Percentiles rank a stretch among this genome's conserved stretches.
phyloP scores from a whole-genome alignment of 208 protist genomes.

The Acanthamoeba healyi region DNA sequence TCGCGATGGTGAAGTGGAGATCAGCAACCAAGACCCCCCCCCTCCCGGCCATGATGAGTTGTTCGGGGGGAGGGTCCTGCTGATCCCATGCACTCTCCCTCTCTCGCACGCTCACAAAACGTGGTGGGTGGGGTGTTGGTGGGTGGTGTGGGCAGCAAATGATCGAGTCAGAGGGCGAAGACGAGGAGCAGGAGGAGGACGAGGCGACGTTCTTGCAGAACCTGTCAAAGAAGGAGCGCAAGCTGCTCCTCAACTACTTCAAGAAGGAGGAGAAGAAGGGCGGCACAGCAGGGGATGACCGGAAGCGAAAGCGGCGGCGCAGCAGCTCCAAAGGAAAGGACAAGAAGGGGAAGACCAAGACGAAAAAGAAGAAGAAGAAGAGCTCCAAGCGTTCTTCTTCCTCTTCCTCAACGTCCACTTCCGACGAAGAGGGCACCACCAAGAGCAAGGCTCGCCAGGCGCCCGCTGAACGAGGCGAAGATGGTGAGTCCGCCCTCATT shows the following conservation, averaged over 20 bases:
- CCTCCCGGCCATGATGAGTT: no score
- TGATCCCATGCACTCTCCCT: no score
- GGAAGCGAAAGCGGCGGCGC: background rate
- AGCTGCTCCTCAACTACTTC: slow-evolving; percentile 64
- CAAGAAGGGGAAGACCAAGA: slow-evolving; percentile 23
- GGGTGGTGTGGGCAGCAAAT: slow-evolving; percentile 51
- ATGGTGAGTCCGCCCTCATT: no score
- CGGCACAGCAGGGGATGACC: background rate
- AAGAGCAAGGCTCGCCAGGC: no score
- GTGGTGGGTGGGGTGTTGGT: no score
- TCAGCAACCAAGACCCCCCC: background rate
- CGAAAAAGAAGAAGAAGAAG: slow-evolving; percentile 31
- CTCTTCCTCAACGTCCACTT: background rate
- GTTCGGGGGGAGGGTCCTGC: no score
- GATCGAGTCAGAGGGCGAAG: slow-evolving; percentile 54
- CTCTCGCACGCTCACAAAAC: no score
- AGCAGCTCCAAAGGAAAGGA: background rate
- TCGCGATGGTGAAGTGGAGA: no score
- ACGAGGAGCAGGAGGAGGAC: background rate
- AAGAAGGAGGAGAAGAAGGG: slow-evolving; percentile 52
- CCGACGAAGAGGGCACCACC: background rate
- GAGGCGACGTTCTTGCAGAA: slow-evolving; percentile 34
- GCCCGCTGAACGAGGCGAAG: no score
- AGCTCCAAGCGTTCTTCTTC: background rate
- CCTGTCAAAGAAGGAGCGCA: slow-evolving; percentile 55